Evolutionary conservation across 805 yeast genomes (phyloP), one percentile per base, ranked within the genome.

Genomic region (Nakazawaea sp.): DNA sequence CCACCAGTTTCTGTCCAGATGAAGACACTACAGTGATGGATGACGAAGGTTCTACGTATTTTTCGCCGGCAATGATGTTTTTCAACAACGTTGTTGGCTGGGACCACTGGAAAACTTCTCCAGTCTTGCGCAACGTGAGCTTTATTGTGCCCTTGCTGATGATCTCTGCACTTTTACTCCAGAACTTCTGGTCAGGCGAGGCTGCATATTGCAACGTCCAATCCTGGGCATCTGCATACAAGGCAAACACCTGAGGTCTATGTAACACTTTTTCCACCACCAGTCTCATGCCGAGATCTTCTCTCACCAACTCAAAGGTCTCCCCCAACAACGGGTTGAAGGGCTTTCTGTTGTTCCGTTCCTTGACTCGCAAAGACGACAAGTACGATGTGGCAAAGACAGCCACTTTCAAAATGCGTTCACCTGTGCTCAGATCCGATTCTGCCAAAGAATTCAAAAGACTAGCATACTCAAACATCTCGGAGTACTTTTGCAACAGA

Each of bases 261-360:
- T 92, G 98, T 21, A 75, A 59, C 15, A 92, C 95, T 53, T 92
- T 92, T 55, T 92, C 98, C 13, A 86, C 68, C 4, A 92, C 47
- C 29, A 84, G 56, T 47, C 97, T 63, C 46, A 80, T 69, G 0
- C 89, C 89, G 35, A 72, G 59, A 50, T 86, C 95, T 43, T 87
- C 95, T 28, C 96, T 70, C 2, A 87, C 92, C 30, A 86, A 64
- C 58, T 92, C 98, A 56, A 59, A 92, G 0, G 97, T 89, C 55
- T 92, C 98, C 16, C 97, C 97, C 15, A 92, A 62, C 35, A 92
- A 65, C 8, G 98, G 97, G 53, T 88, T 92, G 61, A 92, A 92
- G 1, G 98, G 97, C 53, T 92, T 92, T 45, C 98, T 70, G 27
- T 73, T 56, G 36, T 81, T 78, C 48, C 98, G 70, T 33, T 78